These are phyloP conservation scores for Colletotrichum salicis DNA, from an alignment of 2,329 filamentous ascomycete genomes.

Conservation along the genomic window DNA sequence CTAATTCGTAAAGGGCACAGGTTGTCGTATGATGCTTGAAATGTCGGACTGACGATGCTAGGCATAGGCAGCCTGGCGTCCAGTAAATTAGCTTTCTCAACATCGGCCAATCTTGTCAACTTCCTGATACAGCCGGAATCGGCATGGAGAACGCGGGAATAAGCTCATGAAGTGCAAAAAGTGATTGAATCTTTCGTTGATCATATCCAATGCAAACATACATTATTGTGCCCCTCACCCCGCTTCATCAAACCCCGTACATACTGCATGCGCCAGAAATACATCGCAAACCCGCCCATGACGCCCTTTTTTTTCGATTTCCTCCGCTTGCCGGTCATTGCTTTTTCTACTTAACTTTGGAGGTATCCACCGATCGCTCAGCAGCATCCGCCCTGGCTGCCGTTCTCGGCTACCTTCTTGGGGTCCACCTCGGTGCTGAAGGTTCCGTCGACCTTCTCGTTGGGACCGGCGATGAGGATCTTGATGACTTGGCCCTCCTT, in stretches of 20 bases:
- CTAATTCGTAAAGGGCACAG: background rate
- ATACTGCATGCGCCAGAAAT: constrained; percentile 27
- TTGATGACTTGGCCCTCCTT: constrained; percentile 84
- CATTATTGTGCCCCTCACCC: background rate
- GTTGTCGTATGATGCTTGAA: constrained; percentile 7
- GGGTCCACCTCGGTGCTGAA: constrained; percentile 32
- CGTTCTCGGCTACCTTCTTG: constrained; percentile 30
- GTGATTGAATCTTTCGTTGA: constrained; percentile 11
- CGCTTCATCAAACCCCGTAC: constrained; percentile 6
- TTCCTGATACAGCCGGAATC: background rate
- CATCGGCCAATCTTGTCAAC: background rate
- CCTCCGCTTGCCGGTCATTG: constrained; percentile 13
- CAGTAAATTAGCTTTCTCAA: background rate
- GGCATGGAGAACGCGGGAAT: background rate
- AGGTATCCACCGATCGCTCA: background rate
- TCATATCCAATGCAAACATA: constrained; percentile 17
- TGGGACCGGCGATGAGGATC: constrained; percentile 74
- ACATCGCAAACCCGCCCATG: constrained; percentile 18
- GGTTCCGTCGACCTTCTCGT: constrained; percentile 60
- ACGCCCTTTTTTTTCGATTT: constrained; percentile 23
- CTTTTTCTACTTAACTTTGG: background rate
- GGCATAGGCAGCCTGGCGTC: background rate
- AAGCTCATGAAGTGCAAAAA: background rate
- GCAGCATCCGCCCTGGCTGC: constrained; percentile 33
- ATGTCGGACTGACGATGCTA: background rate